These are phyloP conservation scores for Didymella arachidicola DNA, from an alignment of 2,329 filamentous ascomycete species.

Conservation along the genomic window DNA sequence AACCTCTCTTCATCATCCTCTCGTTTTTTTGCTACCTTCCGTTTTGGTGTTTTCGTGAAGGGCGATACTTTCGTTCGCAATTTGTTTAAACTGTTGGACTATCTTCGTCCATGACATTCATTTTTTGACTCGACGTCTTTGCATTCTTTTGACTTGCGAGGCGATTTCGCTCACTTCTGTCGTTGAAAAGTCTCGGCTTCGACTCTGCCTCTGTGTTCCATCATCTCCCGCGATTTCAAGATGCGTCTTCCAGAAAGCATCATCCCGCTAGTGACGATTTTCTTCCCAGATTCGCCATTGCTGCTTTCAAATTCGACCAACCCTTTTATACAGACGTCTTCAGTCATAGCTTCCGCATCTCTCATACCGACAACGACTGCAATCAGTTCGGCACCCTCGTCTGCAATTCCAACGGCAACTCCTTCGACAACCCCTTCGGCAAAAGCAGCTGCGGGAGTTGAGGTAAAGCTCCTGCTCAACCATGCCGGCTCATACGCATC, in stretches of 20 bases:
- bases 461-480: constrained; percentile 22
- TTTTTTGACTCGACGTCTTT: constrained; percentile 14
- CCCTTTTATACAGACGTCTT: not conserved
- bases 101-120: constrained; percentile 12
- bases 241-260: constrained; percentile 12
- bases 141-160: constrained; percentile 14
- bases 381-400: not conserved
- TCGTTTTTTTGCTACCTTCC: constrained; percentile 6
- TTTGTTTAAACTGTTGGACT: not conserved
- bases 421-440: not conserved
- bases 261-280: constrained; percentile 12
- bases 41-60: constrained; percentile 3
- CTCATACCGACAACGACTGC: not conserved
- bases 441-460: constrained; percentile 7
- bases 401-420: not conserved
- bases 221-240: not conserved
- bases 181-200: not conserved
- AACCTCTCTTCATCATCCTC: not conserved
- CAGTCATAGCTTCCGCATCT: not conserved
- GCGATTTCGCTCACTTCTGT: constrained; percentile 9
- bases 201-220: not conserved
- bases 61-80: not conserved
- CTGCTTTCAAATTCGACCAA: not conserved
- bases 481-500: constrained; percentile 28
- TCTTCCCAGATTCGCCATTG: constrained; percentile 15